Base-by-base conservation (phyloP, 768 basidiomycete species). In the Cubamyces sp. region DNA sequence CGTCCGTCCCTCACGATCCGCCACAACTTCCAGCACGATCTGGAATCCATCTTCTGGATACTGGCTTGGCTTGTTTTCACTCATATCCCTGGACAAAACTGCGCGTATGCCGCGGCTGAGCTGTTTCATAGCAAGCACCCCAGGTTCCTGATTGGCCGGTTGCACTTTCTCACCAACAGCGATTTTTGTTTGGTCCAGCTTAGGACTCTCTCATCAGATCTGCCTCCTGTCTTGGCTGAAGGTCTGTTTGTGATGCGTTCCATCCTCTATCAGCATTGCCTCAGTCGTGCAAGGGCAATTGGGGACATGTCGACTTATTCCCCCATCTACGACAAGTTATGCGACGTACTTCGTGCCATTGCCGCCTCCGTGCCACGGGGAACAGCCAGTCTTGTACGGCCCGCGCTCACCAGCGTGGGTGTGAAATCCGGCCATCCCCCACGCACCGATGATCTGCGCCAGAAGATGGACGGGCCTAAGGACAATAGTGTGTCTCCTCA, bases 31-130 rank as follows among this genome's bases (percentile, higher is more conserved):
- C 46, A 48, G 16, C 55, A 57, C n/a, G 55, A 48, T 25, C 11
- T 48, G 46, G 55, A 57, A 37, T 57, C 55, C 55, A 28, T 57
- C 34, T 48, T 57, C 55, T 57, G 55, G 55, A 40, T 57, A 19
- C 3, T 48, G 54, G 21, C 30, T 16, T 56, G 54, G 54, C 26
- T 56, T 19, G 28, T 46, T 25, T 45, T 56, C 54, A 56, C 54
- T 9, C 54, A 37, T 37, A 47, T 56, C 28, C 19, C 34, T 15
- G 54, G 30, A 37, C 54, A 56, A 30, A 11, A 56, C 30, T 56
- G 45, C 30, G 30, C 43, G 28, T 1, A 56, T 25, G 21, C 34
- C 43, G 34, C n/a, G 14, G 45, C 18, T 12, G 7, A 34, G 9
- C 12, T 56, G n/a, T 56, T 47, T 14, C 54, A 34, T 18, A 56